Conservation (phyloP, 805 yeast species). For the Maudiozyma saulgeensis region DNA sequence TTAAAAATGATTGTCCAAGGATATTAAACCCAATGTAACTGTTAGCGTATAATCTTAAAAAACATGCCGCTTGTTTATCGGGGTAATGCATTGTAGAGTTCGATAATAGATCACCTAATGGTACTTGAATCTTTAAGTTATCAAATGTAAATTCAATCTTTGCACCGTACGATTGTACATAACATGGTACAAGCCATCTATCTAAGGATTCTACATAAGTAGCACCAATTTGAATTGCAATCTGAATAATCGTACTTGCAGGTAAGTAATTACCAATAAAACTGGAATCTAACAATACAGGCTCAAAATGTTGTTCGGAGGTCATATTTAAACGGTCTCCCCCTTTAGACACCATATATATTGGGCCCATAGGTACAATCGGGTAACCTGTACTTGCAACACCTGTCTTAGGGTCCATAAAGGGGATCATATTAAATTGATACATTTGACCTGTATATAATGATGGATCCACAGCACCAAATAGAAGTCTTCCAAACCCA, state of each 20-base stretch:
- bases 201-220: conserved; percentile 38
- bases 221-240: conserved; percentile 66
- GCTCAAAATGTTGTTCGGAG: conserved; percentile 32
- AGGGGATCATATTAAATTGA: conserved; percentile 42
- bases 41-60: conserved; percentile 42
- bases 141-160: conserved; percentile 45
- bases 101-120: conserved; percentile 39
- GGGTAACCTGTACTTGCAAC: conserved; percentile 31
- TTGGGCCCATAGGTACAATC: conserved; percentile 38
- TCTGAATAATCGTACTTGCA: conserved; percentile 41
- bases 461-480: conserved; percentile 50
- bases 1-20: conserved; percentile 51
- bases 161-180: conserved; percentile 40
- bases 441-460: conserved; percentile 41
- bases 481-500: conserved; percentile 32
- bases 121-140: conserved; percentile 39
- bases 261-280: conserved; percentile 45
- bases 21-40: conserved; percentile 39
- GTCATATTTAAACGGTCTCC: conserved; percentile 32
- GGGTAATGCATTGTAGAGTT: conserved; percentile 39
- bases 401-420: conserved; percentile 15
- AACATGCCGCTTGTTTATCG: conserved; percentile 50
- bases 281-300: conserved; percentile 54
- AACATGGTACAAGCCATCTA: conserved; percentile 58
- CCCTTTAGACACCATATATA: conserved; percentile 35